A percentile compares a stretch with the other conserved stretches of the same genome.
These are phyloP conservation scores for Tephrocybe sp. DNA, from an alignment of 768 basidiomycete genomes.

Conservation along the genomic window DNA sequence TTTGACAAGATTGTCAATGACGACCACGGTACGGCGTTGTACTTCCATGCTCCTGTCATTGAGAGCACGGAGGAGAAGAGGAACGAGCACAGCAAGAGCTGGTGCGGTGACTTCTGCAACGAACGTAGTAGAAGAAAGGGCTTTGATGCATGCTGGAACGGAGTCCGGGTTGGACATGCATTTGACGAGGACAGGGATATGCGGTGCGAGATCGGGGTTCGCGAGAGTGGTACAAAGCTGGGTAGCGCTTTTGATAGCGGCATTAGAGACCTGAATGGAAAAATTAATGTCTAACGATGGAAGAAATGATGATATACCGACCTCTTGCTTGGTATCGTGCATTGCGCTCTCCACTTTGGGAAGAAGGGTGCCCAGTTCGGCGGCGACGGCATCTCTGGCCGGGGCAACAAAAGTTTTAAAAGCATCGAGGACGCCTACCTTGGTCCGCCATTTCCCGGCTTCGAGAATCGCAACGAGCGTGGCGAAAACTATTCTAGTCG, in stretches of 20 bases:
- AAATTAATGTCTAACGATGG: slow-evolving; percentile 6
- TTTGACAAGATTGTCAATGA: slow-evolving; percentile 96
- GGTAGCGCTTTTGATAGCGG: slow-evolving; percentile 88
- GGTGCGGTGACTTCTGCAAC: slow-evolving; percentile 96
- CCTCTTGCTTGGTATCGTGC: slow-evolving; percentile 97
- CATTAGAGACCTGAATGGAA: slow-evolving; percentile 63
- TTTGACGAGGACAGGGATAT: slow-evolving; percentile 86
- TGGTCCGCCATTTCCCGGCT: slow-evolving; percentile 89
- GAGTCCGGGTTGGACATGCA: slow-evolving; percentile 91
- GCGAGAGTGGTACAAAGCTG: slow-evolving; percentile 87
- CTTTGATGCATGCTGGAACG: slow-evolving; percentile 92
- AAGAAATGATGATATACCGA: slow-evolving; percentile 29
- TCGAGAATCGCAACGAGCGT: slow-evolving; percentile 74
- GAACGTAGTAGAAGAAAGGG: slow-evolving; percentile 92
- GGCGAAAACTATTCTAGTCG: slow-evolving; percentile 66
- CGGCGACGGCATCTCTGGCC: slow-evolving; percentile 77
- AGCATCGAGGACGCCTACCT: slow-evolving; percentile 90
- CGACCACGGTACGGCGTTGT: slow-evolving; percentile 90
- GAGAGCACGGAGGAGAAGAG: slow-evolving; percentile 85
- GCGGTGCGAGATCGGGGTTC: slow-evolving; percentile 89
- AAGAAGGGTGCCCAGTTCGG: slow-evolving; percentile 76
- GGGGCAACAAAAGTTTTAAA: slow-evolving; percentile 71
- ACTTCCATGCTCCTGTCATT: slow-evolving; percentile 97
- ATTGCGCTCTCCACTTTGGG: slow-evolving; percentile 88
- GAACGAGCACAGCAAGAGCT: slow-evolving; percentile 94